Base-by-base conservation (phyloP, 2,329 filamentous ascomycete genomes). In the Trichoderma arundinaceum region DNA sequence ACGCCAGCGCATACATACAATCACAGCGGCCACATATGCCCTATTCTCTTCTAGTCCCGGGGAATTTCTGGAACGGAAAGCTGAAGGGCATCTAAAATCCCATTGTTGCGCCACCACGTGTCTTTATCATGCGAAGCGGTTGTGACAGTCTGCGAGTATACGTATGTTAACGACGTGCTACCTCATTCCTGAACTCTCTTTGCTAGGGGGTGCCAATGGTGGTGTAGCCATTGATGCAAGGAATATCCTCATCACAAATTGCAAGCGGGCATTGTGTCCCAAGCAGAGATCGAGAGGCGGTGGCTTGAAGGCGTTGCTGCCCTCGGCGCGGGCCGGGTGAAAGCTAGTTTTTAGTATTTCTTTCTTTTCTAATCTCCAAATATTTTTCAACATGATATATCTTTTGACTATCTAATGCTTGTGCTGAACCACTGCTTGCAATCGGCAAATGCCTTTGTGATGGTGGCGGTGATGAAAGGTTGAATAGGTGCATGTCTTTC, bases 1-100 rank as follows among this genome's bases (percentile, higher is more conserved):
- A 44, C 15, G 59, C 59, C 59, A 63, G 49, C 59, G 49, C 59
- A 63, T 63, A 63, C 59, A 63, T 63, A 49, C 59, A 54, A 63
- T 54, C 28, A 33, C 39, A 46, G 17, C 19, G 38, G 38, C n/a
- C 44, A 62, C 48, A 43, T 44, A 32, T 44, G 49, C 12, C 48
- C 28, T 33, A 19, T 17, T 19, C 17, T 35, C 52, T 15, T 22
- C 13, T 35, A 41, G n/a, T 12, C 49, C 28, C 59, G 48, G 51
- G 28, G 28, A n/a, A 7, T 38, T 54, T 53, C 39, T 46, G 2
- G 43, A 38, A 43, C 8, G 39, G 22, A 46, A 38, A 22, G 22
- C 13, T 32, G 12, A 33, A 46, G 38, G 28, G 32, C 22, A 38
- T 46, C 19, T 43, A 19, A 12, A 46, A 43, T 46, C 59, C 59